phyloP scores from a whole-genome alignment of 192 early-diverging fungal species.

The Coemansia sp. region DNA sequence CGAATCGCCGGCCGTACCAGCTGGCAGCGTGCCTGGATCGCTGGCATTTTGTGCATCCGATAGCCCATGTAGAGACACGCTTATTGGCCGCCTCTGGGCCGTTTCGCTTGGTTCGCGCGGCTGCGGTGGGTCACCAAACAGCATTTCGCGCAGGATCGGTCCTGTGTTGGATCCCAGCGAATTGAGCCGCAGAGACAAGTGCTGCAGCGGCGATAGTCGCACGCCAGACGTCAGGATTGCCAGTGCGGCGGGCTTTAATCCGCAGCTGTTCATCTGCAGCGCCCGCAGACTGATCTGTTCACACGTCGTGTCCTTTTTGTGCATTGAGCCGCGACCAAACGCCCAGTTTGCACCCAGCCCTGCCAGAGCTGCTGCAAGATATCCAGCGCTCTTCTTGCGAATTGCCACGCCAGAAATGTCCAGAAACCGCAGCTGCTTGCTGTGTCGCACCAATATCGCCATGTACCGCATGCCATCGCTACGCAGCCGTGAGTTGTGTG shows the following conservation, averaged over 20 bases:
- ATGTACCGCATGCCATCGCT: conserved; percentile 74
- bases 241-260: conserved; percentile 47
- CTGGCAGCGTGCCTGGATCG: conserved; percentile 14
- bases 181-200: conserved; percentile 48
- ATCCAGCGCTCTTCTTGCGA: conserved; percentile 68
- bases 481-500: conserved; percentile 69
- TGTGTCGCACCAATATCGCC: conserved; percentile 73
- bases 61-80: conserved; percentile 48
- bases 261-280: conserved; percentile 58
- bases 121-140: conserved; percentile 52
- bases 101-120: conserved; percentile 11
- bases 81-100: conserved; percentile 35
- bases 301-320: conserved; percentile 28
- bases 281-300: conserved; percentile 47
- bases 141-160: conserved; percentile 53
- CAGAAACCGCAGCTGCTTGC: conserved; percentile 61
- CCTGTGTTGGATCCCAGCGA: conserved; percentile 41
- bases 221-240: conserved; percentile 56
- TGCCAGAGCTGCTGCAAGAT: conserved; percentile 66
- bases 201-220: conserved; percentile 50
- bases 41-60: conserved; percentile 41
- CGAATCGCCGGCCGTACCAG: conserved; percentile 14
- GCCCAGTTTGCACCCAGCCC: conserved; percentile 50
- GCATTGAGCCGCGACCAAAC: conserved; percentile 50
- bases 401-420: conserved; percentile 71